Percentiles rank a stretch among this genome's conserved stretches.
Evolutionary conservation across 164 flowering plant species (phyloP).

Genomic region (Magnolia sinica): DNA sequence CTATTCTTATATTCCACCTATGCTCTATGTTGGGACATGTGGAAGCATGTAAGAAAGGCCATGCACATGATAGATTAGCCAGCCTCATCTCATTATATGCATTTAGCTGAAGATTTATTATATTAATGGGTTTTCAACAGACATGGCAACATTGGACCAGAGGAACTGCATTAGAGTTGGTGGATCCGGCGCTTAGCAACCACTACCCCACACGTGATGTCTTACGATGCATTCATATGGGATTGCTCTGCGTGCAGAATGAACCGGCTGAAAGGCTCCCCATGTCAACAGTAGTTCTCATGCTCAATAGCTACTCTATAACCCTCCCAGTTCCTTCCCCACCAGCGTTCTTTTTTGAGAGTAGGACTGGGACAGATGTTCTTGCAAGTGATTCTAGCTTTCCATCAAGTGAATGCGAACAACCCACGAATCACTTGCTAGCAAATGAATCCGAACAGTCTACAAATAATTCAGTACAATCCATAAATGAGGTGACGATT

Average conservation of each 20-base stretch:
- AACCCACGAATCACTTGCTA: no score
- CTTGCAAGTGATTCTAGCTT: no score
- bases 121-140: background rate
- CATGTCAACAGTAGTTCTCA: background rate
- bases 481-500: background rate
- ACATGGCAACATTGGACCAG: constrained; percentile 6
- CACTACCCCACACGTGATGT: background rate
- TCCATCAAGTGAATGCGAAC: no score
- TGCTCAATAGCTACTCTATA: constrained; percentile 25
- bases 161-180: background rate
- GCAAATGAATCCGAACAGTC: background rate
- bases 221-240: constrained; percentile 9
- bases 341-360: constrained; percentile 22
- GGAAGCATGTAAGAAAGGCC: no score
- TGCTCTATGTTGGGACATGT: no score
- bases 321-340: constrained; percentile 26
- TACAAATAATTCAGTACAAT: background rate
- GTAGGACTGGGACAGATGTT: background rate
- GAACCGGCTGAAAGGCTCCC: constrained; percentile 2
- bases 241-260: constrained; percentile 8
- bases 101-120: background rate
- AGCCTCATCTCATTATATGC: background rate
- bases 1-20: no score
- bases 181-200: background rate
- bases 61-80: background rate